Evolutionary conservation across 2,329 filamentous ascomycete species (phyloP), one percentile per base, ranked within the genome.

Genomic region (Metarhizium humberi): DNA sequence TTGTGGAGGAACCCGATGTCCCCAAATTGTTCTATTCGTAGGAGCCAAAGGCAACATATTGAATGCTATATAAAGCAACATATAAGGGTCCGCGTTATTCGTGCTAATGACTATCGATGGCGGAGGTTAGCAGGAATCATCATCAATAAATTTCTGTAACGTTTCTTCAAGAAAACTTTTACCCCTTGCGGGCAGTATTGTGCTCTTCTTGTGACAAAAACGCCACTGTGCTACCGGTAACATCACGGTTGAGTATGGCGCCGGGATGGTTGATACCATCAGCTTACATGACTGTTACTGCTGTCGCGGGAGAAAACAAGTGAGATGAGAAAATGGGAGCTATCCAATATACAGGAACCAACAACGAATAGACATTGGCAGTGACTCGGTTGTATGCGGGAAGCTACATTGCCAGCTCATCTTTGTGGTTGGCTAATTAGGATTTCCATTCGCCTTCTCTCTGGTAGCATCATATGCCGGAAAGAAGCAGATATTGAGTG

Each of bases 351-450:
- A 25, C 6, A 38, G 30, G 18, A 36, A 16, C 20, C 40, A 43
- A 29, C 36, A 50, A 46, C 29, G 29, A 48, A 13, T 54, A 10
- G 36, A 25, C 16, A 43, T n/a, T 14, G n/a, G 45, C 40, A 36
- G 13, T 16, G 18, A 6, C 32, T 13, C 16, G 53, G n/a, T 8
- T 34, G 34, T 16, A 20, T 45, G n/a, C 53, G 48, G 53, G 30
- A 51, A 51, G 48, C 50, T 47, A 51, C 53, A 55, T 55, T 47
- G 48, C 53, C 48, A 51, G 38, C 53, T 51, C 53, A 55, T 36
- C 48, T 8, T 55, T 47, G 48, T 55, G 20, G 40, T 29, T 55
- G 48, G 47, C 29, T 16, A 34, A 25, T 30, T 6, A 25, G 50
- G 32, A 32, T 18, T 49, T 25, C 29, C 13, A 30, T 50, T 51